Base-by-base conservation (phyloP, 2,329 filamentous ascomycete species). In the Dryadomyces quercus-mongolicae region DNA sequence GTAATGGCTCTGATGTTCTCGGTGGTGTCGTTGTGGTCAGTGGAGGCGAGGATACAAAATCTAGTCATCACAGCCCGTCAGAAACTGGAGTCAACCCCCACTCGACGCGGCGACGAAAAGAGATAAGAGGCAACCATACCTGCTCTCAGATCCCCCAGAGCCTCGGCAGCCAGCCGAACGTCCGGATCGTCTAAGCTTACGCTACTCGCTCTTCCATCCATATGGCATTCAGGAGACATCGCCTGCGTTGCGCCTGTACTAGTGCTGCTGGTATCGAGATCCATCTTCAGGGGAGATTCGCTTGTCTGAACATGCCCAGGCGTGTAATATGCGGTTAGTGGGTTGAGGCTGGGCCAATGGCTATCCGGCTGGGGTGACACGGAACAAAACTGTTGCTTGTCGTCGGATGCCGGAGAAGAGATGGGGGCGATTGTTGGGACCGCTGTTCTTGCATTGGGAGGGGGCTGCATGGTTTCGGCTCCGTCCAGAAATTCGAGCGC, bases 81-180 rank as follows among this genome's bases (percentile, higher is more conserved):
- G 59, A 46, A 44, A 50, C 40, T 21, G 25, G 18, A 36, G 12
- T 16, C 15, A 38, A 13, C 13, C n/a, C 46, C 34, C 25, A 31
- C 25, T 31, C 25, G 8, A 31, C 25, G 25, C 25, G 25, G 25
- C 20, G 18, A 44, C 7, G 9, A n/a, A 31, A 44, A 25, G 20
- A 38, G 42, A 48, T 7, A n/a, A 40, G 16, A 38, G 1, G 42
- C n/a, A 10, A 6, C 34, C 54, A 52, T 71, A 89, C 86, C 85
- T 62, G 85, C 82, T 68, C 83, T 77, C 57, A 91, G 74, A 61
- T 88, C 84, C 50, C 86, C 85, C 15, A 91, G 71, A 8, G 86
- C 86, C 67, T 90, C 85, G 34, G 86, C 86, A 22, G 86, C 86
- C 61, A 85, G 72, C 45, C 81, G 75, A 40, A 86, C 82, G 61